A percentile compares a stretch with the other conserved stretches of the same genome.
Conservation (phyloP, 192 early-diverging fungal species). For the Cetraspora pellucida region DNA sequence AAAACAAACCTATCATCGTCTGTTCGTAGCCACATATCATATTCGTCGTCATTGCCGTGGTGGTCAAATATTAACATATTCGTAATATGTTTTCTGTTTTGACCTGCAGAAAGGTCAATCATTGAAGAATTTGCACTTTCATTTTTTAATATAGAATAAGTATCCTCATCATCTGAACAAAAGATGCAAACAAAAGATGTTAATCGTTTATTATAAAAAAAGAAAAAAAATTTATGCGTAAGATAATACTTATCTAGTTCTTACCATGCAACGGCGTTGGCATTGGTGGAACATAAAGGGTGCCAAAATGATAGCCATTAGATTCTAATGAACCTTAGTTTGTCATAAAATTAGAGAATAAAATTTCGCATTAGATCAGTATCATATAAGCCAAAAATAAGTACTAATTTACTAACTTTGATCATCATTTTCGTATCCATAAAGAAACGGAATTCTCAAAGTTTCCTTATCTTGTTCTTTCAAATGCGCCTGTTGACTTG, state of each 20-base stretch:
- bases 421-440: slow-evolving; percentile 27
- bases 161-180: slow-evolving; percentile 20
- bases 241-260: not conserved
- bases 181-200: too few relatives aligned
- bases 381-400: too few relatives aligned
- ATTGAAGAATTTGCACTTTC: slow-evolving; percentile 39
- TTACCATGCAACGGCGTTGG: slow-evolving; percentile 46
- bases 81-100: slow-evolving; percentile 1
- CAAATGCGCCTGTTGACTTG: slow-evolving; percentile 64
- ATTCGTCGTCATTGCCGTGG: slow-evolving; percentile 27
- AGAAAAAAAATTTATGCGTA: too few relatives aligned
- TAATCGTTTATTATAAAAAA: too few relatives aligned
- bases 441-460: slow-evolving; percentile 60
- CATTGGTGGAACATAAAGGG: slow-evolving; percentile 55
- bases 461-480: slow-evolving; percentile 64
- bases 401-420: not conserved
- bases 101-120: slow-evolving; percentile 11
- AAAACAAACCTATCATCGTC: slow-evolving; percentile 39
- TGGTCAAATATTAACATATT: slow-evolving; percentile 32
- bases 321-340: slow-evolving; percentile 12
- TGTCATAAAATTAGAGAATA: too few relatives aligned
- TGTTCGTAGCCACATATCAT: slow-evolving; percentile 30
- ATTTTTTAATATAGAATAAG: slow-evolving; percentile 35
- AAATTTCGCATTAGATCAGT: too few relatives aligned
- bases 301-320: slow-evolving; percentile 50